Percentiles rank a stretch among this genome's conserved stretches.
Conservation (phyloP, 345 rosid genomes). For the Cardamine resedifolia region DNA sequence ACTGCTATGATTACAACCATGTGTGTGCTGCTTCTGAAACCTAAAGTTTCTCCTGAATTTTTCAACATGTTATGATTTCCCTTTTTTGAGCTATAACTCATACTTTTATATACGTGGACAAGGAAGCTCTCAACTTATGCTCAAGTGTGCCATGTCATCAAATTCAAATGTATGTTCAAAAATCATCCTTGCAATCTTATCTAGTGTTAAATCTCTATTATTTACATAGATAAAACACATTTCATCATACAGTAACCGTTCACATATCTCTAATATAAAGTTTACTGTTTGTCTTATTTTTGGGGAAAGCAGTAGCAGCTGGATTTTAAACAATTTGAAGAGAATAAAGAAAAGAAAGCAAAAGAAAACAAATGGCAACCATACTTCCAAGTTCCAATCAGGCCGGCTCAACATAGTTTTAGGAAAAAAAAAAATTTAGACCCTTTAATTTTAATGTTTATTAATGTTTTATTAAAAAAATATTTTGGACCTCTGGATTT, state of each 20-base stretch:
- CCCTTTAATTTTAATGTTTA: too few species aligned
- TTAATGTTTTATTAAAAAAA: too few species aligned
- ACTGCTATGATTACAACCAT: slow-evolving; percentile 37
- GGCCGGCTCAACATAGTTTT: too few species aligned
- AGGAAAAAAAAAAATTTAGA: too few species aligned
- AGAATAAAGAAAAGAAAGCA: neutral
- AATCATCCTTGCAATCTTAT: neutral
- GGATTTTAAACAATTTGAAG: neutral
- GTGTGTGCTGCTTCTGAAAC: slow-evolving; percentile 28
- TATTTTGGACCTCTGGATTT: too few species aligned
- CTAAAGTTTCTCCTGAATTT: slow-evolving; percentile 10
- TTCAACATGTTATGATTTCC: slow-evolving; percentile 36
- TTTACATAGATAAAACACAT: neutral
- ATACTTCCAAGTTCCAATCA: neutral
- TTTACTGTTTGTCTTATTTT: neutral
- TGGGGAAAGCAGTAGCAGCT: neutral
- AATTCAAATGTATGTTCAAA: neutral
- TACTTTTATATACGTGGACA: slow-evolving; percentile 8
- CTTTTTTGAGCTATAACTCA: slow-evolving; percentile 14
- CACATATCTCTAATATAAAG: neutral
- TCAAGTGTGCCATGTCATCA: slow-evolving; percentile 8
- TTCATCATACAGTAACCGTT: neutral
- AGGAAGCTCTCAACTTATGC: slow-evolving; percentile 5
- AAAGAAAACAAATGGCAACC: neutral
- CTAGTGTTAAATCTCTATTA: neutral